Evolutionary conservation across 2,329 filamentous ascomycete species (phyloP).

Genomic region (Diaporthe amygdali): DNA sequence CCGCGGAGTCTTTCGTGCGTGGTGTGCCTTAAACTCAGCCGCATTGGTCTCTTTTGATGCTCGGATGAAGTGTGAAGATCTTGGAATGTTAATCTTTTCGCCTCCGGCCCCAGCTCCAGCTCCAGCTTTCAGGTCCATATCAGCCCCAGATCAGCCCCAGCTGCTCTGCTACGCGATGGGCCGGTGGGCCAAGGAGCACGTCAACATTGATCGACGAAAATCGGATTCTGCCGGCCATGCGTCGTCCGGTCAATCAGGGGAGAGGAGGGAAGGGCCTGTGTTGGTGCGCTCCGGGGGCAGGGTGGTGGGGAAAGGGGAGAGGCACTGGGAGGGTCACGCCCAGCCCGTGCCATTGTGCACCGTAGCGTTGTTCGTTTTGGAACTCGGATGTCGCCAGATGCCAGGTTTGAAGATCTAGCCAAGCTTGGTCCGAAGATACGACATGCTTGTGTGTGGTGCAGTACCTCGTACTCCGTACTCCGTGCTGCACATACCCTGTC

Average conservation of each 20-base stretch:
- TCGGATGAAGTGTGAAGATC: not conserved
- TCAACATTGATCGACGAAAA: not conserved
- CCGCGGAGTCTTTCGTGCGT: not conserved
- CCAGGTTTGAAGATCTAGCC: constrained; percentile 13
- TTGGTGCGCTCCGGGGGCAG: not conserved
- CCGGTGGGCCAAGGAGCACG: not conserved
- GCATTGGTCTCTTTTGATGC: not conserved
- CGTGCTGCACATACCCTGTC: not conserved
- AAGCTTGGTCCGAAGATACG: constrained; percentile 5
- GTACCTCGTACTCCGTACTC: not conserved
- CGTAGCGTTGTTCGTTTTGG: constrained; percentile 3
- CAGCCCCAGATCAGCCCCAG: not conserved
- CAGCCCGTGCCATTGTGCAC: not conserved
- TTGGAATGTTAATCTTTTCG: not conserved
- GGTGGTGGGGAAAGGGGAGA: not conserved
- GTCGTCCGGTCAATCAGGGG: constrained; percentile 12
- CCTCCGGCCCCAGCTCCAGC: not conserved
- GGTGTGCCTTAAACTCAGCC: constrained; percentile 5
- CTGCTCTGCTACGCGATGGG: not conserved
- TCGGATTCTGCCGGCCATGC: not conserved
- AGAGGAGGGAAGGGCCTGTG: not conserved
- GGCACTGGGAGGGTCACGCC: not conserved
- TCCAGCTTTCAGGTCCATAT: not conserved
- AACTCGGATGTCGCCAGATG: constrained; percentile 16
- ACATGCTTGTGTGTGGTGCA: not conserved